Evolutionary conservation across 768 basidiomycete genomes (phyloP).

Genomic region (Rhodosporidiobolus sp.): DNA sequence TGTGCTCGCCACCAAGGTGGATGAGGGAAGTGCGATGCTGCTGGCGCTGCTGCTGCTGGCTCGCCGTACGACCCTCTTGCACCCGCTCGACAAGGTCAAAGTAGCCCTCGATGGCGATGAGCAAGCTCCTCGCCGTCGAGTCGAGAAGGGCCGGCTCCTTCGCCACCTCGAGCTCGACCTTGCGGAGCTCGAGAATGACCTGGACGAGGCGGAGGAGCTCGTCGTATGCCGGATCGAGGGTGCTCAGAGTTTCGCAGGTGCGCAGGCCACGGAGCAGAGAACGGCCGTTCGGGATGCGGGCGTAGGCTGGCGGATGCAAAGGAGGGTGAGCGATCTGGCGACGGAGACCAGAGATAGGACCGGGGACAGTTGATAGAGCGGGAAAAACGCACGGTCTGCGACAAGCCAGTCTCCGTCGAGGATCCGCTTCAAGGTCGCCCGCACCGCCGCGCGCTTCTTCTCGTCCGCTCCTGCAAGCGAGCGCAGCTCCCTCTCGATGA

Average conservation of each 20-base stretch:
- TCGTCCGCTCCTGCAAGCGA: too few relatives aligned
- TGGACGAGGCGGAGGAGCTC: slow-evolving; percentile 6
- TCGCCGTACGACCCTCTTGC: too few relatives aligned
- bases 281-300: not conserved
- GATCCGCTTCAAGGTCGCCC: too few relatives aligned
- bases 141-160: not conserved
- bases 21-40: not conserved
- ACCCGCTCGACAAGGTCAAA: not conserved
- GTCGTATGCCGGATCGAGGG: not conserved
- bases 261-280: not conserved
- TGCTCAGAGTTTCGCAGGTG: not conserved
- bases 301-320: too few relatives aligned
- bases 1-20: not conserved
- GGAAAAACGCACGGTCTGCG: too few relatives aligned
- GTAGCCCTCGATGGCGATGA: not conserved
- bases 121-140: slow-evolving; percentile 1
- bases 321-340: too few relatives aligned
- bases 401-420: too few relatives aligned
- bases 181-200: not conserved
- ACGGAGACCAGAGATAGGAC: too few relatives aligned
- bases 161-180: not conserved
- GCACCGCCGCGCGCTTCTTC: too few relatives aligned
- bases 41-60: too few relatives aligned
- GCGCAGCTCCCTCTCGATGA: too few relatives aligned
- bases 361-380: too few relatives aligned